phyloP scores from a whole-genome alignment of 805 yeast genomes.

The Blastobotrys robertii region DNA sequence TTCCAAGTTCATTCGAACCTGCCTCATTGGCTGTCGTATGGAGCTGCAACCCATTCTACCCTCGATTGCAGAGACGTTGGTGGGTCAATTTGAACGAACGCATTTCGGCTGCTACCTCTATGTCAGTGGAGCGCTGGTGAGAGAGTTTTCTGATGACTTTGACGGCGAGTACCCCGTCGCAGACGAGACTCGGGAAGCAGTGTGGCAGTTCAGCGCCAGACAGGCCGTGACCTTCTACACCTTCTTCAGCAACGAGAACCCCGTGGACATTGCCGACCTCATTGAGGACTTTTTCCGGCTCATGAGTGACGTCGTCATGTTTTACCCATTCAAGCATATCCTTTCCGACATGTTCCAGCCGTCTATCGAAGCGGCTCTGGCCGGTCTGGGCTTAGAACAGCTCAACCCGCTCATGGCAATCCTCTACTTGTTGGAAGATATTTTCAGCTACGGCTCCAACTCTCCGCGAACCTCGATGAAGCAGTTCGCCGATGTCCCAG shows the following conservation, averaged over 20 bases:
- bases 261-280: conserved; percentile 46
- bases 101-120: conserved; percentile 77
- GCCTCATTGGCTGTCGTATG: conserved; percentile 52
- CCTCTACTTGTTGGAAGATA: conserved; percentile 70
- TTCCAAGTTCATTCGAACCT: conserved; percentile 54
- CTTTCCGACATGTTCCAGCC: conserved; percentile 32
- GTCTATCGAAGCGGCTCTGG: conserved; percentile 49
- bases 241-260: conserved; percentile 36
- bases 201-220: conserved; percentile 64
- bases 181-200: conserved; percentile 44
- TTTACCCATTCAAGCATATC: conserved; percentile 49
- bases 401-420: conserved; percentile 61
- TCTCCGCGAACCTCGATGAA: conserved; percentile 62
- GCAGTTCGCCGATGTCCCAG: conserved; percentile 32
- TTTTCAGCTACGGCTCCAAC: conserved; percentile 74
- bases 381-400: conserved; percentile 49
- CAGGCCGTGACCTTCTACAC: conserved; percentile 53
- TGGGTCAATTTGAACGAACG: conserved; percentile 58
- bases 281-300: conserved; percentile 81
- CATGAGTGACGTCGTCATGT: conserved; percentile 69
- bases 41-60: conserved; percentile 51
- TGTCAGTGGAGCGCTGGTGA: conserved; percentile 70
- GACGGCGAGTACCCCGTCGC: conserved; percentile 33
- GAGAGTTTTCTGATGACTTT: conserved; percentile 45
- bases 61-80: conserved; percentile 55